Percentiles rank a stretch among this genome's conserved stretches.
Conservation (phyloP, 202 grass and related monocot genomes). For the Sporobolus alterniflorus region DNA sequence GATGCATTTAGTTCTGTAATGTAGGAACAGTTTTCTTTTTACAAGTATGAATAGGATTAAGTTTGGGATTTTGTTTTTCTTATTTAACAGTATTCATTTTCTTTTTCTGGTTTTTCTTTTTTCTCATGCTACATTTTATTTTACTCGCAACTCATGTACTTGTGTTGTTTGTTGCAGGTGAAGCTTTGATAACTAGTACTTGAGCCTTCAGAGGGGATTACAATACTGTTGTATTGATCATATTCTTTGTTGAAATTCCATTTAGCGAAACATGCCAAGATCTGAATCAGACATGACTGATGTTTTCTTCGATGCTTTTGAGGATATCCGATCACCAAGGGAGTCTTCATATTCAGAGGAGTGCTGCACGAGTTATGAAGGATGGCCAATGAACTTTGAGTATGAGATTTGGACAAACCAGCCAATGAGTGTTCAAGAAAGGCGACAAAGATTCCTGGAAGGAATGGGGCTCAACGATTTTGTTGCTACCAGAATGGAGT, state of each 20-base stretch:
- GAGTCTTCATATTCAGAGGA: slow-evolving; percentile 60
- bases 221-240: background rate
- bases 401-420: slow-evolving; percentile 57
- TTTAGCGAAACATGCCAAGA: slow-evolving; percentile 53
- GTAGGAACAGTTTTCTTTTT: background rate
- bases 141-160: background rate
- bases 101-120: too few relatives aligned
- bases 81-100: too few relatives aligned
- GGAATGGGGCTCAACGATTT: slow-evolving; percentile 67
- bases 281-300: slow-evolving; percentile 59
- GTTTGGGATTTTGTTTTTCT: too few relatives aligned
- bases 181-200: slow-evolving; percentile 15
- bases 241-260: background rate
- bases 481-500: slow-evolving; percentile 18
- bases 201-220: background rate
- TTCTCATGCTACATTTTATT: background rate
- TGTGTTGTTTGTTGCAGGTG: slow-evolving; percentile 32
- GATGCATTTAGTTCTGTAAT: background rate
- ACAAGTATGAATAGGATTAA: background rate
- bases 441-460: slow-evolving; percentile 65
- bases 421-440: slow-evolving; percentile 80
- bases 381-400: slow-evolving; percentile 36
- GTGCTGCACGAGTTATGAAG: slow-evolving; percentile 44
- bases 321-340: slow-evolving; percentile 47
- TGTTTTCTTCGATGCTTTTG: slow-evolving; percentile 77